A percentile compares a stretch with the other conserved stretches of the same genome.
Conservation (phyloP, 768 basidiomycete species). For the Leccinum subtestaceum region DNA sequence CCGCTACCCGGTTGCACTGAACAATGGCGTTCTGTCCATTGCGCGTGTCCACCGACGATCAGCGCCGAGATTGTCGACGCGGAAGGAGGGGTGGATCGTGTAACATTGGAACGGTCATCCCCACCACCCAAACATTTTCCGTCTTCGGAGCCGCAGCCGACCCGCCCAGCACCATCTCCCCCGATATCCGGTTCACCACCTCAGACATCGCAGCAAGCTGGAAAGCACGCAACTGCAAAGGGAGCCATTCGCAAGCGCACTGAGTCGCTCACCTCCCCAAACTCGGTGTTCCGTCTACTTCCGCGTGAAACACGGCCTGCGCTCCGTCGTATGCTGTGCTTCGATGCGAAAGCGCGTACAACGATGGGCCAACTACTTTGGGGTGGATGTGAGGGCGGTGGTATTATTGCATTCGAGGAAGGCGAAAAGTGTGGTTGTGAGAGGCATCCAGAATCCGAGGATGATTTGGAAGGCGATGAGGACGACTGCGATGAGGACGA, state of each 20-base stretch:
- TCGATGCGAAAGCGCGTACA: conserved; percentile 86
- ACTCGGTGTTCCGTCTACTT: conserved; percentile 93
- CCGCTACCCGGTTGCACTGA: conserved; percentile 5
- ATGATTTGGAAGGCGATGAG: conserved; percentile 38
- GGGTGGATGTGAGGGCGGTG: conserved; percentile 71
- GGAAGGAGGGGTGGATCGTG: background rate
- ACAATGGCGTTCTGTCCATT: background rate
- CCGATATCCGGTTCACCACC: conserved; percentile 7
- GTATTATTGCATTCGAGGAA: conserved; percentile 49
- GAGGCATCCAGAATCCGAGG: conserved; percentile 28
- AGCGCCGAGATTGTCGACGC: background rate
- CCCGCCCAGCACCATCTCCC: conserved; percentile 27
- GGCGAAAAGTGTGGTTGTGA: conserved; percentile 67
- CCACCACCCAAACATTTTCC: conserved; percentile 9
- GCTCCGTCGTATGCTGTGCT: conserved; percentile 88
- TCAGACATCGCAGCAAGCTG: conserved; percentile 16
- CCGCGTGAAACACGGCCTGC: conserved; percentile 90
- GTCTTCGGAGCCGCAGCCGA: conserved; percentile 21
- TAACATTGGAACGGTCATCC: conserved; percentile 4
- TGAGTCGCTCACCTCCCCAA: conserved; percentile 37
- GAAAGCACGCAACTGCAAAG: conserved; percentile 48
- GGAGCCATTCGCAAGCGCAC: conserved; percentile 20
- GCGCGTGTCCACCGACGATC: conserved; percentile 6
- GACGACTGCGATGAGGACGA: conserved; percentile 31
- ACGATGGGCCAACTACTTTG: conserved; percentile 90